Base-by-base conservation (phyloP, 2,329 filamentous ascomycete genomes). In the Colletotrichum brevisporum region DNA sequence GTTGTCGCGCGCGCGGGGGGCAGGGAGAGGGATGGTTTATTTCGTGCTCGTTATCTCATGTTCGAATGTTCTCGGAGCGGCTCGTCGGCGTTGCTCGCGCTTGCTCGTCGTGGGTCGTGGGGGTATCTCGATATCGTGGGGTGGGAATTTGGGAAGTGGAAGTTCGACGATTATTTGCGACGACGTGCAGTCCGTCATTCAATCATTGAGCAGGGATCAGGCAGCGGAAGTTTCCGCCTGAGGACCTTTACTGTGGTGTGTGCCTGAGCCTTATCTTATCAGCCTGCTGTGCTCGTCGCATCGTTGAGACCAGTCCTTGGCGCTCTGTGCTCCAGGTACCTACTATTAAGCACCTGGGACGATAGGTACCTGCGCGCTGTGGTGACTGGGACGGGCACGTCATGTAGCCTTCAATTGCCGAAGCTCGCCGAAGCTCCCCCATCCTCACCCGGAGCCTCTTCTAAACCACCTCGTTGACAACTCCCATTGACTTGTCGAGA, bases 181-280 rank as follows among this genome's bases (percentile, higher is more conserved):
- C 66, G 67, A 66, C 61, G 16, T 41, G 36, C 48, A 52, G 43
- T 26, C 54, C 50, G 41, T 69, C 51, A 52, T 69, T 60, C 55
- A 66, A 59, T 60, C 41, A 52, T 54, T 36, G 47, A 52, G 48
- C 56, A 51, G 64, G 45, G 52, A 24, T 27, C 45, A 57, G 51
- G 53, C 18, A n/a, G 51, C 62, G 51, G 67, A 66, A 15, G 48
- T 56, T 69, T 56, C 67, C 67, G 67, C 55, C 67, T 67, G 26
- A 67, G 62, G 62, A 31, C 13, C 13, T 18, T 2, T 3, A 10
- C 31, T 31, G 21, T 31, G 27, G 27, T 54, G 9, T 41, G 36
- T 51, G 43, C 50, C 48, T 45, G 21, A 4, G 16, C 21, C 51
- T 57, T 57, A 47, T 51, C 43, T 56, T 60, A 63, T 57, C 64